Evolutionary conservation across 2,329 filamentous ascomycete genomes (phyloP).

Genomic region (Cercospora citrullina): DNA sequence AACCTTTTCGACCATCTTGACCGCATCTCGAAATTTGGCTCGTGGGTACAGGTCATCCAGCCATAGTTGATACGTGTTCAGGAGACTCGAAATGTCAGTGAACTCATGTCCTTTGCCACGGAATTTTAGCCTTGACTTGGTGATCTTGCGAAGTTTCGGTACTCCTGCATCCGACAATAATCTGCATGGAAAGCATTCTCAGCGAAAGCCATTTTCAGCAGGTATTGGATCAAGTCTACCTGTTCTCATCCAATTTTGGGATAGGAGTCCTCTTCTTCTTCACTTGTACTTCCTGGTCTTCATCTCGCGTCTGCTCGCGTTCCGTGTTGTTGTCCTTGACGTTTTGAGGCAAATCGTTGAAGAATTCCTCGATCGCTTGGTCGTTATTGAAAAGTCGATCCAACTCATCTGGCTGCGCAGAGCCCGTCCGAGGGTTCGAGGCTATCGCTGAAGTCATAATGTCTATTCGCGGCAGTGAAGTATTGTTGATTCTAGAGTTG

Average conservation of each 20-base stretch:
- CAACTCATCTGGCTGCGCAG: slow-evolving; percentile 48
- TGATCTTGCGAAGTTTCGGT: slow-evolving; percentile 72
- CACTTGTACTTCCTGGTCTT: slow-evolving; percentile 84
- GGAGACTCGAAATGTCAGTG: slow-evolving; percentile 74
- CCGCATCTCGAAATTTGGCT: slow-evolving; percentile 86
- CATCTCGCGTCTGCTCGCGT: slow-evolving; percentile 54
- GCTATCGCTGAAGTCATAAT: slow-evolving; percentile 36
- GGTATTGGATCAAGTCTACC: slow-evolving; percentile 48
- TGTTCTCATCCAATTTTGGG: slow-evolving; percentile 82
- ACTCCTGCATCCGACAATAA: slow-evolving; percentile 83
- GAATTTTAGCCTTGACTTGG: slow-evolving; percentile 69
- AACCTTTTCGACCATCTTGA: slow-evolving; percentile 87
- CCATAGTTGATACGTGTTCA: slow-evolving; percentile 95
- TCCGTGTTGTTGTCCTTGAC: slow-evolving; percentile 50
- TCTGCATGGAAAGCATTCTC: slow-evolving; percentile 47
- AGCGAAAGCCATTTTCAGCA: slow-evolving; percentile 1
- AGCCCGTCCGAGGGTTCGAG: slow-evolving; percentile 24
- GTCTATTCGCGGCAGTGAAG: slow-evolving; percentile 15
- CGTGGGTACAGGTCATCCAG: slow-evolving; percentile 94
- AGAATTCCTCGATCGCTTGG: slow-evolving; percentile 55
- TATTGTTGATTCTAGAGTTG: not conserved
- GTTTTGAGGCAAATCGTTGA: slow-evolving; percentile 47
- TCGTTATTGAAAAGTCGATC: slow-evolving; percentile 78
- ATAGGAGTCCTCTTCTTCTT: slow-evolving; percentile 73
- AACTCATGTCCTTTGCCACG: slow-evolving; percentile 98